These are phyloP conservation scores for Trametes maxima DNA, from an alignment of 768 basidiomycete genomes.

Conservation along the genomic window DNA sequence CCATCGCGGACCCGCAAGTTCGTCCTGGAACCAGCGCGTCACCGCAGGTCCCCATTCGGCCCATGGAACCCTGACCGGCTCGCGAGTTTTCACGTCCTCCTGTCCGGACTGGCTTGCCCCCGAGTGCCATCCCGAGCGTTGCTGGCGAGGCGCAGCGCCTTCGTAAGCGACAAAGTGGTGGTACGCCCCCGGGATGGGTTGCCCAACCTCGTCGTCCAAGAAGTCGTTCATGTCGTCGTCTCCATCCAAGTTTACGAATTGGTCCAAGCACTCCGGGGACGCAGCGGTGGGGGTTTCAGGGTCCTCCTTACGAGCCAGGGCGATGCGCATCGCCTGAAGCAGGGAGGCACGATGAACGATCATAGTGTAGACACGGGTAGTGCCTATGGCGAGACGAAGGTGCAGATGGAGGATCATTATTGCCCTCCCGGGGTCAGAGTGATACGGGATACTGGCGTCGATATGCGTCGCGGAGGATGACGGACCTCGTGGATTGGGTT, in stretches of 20 bases:
- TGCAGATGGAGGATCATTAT: slow-evolving; percentile 29
- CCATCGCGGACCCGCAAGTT: slow-evolving; percentile 30
- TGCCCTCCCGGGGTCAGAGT: slow-evolving; percentile 26
- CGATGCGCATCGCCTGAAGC: slow-evolving; percentile 4
- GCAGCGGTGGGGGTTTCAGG: not conserved
- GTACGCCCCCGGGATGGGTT: not conserved
- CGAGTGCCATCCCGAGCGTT: not conserved
- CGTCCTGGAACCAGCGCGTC: slow-evolving; percentile 31
- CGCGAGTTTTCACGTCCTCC: not conserved
- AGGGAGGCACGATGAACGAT: slow-evolving; percentile 30
- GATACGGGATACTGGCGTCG: slow-evolving; percentile 22
- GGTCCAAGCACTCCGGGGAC: not conserved
- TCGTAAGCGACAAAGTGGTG: not conserved
- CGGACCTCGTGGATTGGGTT: slow-evolving; percentile 28
- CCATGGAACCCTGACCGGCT: slow-evolving; percentile 22
- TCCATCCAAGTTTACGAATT: not conserved
- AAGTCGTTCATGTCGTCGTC: not conserved
- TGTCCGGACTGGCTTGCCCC: not conserved
- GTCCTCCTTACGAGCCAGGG: not conserved
- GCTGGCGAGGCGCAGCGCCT: not conserved
- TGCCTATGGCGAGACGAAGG: slow-evolving; percentile 3
- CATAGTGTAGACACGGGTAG: slow-evolving; percentile 25
- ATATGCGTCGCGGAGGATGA: slow-evolving; percentile 1
- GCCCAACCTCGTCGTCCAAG: not conserved
- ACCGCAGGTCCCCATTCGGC: slow-evolving; percentile 27